phyloP scores from a whole-genome alignment of 306 rosid species.

The Sphenostylis stenocarpa region DNA sequence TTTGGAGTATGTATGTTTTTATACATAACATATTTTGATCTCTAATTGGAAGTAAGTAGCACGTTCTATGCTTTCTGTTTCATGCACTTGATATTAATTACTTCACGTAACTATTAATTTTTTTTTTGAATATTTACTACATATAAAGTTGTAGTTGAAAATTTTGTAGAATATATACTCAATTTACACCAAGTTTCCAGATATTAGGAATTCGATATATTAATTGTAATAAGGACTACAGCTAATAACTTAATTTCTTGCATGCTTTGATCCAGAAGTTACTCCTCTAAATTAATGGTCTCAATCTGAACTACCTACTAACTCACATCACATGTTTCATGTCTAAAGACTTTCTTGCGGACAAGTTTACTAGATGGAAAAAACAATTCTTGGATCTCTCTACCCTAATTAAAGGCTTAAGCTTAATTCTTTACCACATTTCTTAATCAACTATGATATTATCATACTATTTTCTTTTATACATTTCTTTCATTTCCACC shows the following conservation, averaged over 20 bases:
- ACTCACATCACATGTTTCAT: conserved; percentile 6
- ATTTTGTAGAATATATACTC: neutral
- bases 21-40: too few species aligned
- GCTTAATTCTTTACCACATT: neutral
- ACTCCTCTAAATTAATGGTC: neutral
- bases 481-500: neutral
- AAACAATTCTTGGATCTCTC: neutral
- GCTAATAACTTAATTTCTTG: neutral
- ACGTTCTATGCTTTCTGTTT: neutral
- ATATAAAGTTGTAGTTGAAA: neutral
- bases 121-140: neutral
- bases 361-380: neutral
- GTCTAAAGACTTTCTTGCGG: neutral
- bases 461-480: neutral
- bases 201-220: too few species aligned
- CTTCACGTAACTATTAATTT: neutral
- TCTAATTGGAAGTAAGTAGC: too few species aligned
- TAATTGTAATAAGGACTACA: neutral
- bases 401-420: neutral
- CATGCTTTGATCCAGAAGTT: neutral
- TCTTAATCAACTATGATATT: neutral
- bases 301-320: neutral
- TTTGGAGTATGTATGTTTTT: too few species aligned
- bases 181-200: too few species aligned
- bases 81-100: neutral